A percentile compares a stretch with the other conserved stretches of the same genome.
phyloP scores from a whole-genome alignment of 495 filamentous ascomycete genomes.

The Hypoxylon perforatum region DNA sequence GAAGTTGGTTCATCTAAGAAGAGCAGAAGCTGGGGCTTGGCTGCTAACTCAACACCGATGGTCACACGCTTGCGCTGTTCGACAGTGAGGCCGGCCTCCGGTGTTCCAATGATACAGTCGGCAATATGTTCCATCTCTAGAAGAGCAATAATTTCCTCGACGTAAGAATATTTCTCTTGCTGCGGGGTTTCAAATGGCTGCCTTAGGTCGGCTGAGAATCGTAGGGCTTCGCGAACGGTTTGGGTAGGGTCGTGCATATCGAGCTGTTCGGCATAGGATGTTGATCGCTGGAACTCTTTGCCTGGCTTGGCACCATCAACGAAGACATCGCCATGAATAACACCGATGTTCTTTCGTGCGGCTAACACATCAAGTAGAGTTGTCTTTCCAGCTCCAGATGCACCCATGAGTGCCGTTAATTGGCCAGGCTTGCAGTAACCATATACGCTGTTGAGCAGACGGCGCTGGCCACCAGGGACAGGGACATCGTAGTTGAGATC shows the following conservation, averaged over 20 bases:
- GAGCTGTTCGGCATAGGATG: constrained; percentile 81
- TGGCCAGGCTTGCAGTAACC: constrained; percentile 84
- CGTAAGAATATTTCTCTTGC: constrained; percentile 83
- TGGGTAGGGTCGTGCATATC: constrained; percentile 82
- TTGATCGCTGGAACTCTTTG: constrained; percentile 80
- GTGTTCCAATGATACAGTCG: constrained; percentile 84
- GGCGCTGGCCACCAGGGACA: constrained; percentile 72
- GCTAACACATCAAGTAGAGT: constrained; percentile 84
- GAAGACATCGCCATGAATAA: constrained; percentile 77
- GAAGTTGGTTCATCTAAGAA: constrained; percentile 94
- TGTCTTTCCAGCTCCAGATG: constrained; percentile 88
- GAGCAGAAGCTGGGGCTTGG: constrained; percentile 84
- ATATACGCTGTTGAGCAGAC: constrained; percentile 75
- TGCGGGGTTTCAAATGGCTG: constrained; percentile 76
- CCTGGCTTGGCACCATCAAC: constrained; percentile 76
- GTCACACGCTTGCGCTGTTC: constrained; percentile 91
- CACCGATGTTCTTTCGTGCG: constrained; percentile 79
- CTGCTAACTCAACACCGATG: constrained; percentile 88
- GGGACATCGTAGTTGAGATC: constrained; percentile 83
- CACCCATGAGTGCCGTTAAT: constrained; percentile 85
- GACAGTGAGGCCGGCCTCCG: constrained; percentile 83
- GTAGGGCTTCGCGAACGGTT: constrained; percentile 85
- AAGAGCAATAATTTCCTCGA: constrained; percentile 82
- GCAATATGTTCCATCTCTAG: constrained; percentile 87
- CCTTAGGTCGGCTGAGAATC: constrained; percentile 83